Evolutionary conservation across 139 green algal species (phyloP).

Genomic region (Coccomyxa sp.): DNA sequence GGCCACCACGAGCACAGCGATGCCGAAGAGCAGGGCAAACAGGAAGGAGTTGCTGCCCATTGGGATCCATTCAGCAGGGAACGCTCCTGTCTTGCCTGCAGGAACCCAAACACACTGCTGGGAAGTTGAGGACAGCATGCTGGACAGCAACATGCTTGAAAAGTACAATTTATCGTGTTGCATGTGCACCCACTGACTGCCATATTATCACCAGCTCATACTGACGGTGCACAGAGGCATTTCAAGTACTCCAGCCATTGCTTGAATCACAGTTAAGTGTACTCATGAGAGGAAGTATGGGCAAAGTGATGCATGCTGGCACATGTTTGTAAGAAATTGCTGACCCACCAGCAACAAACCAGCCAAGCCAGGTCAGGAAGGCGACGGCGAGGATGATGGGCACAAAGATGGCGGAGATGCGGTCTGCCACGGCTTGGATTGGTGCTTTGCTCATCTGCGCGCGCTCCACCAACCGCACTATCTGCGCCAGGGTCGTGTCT

Average conservation of each 20-base stretch:
- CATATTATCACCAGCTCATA: no score
- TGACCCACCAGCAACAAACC: slow-evolving; percentile 31
- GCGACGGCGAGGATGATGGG: slow-evolving; percentile 78
- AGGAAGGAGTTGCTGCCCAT: slow-evolving; percentile 75
- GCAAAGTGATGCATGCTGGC: no score
- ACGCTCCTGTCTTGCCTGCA: slow-evolving; percentile 40
- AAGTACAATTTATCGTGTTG: no score
- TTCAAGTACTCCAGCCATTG: no score
- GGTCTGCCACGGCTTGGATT: slow-evolving; percentile 86
- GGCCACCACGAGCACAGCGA: slow-evolving; percentile 94
- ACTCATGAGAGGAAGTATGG: no score
- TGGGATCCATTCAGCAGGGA: slow-evolving; percentile 73
- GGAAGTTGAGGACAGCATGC: no score
- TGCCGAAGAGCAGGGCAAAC: slow-evolving; percentile 91
- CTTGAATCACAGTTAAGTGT: no score
- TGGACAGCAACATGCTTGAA: no score
- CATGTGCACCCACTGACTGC: no score
- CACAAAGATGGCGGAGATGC: slow-evolving; percentile 83
- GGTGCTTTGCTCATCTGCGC: slow-evolving; percentile 95
- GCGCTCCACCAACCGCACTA: slow-evolving; percentile 89
- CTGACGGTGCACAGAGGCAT: no score
- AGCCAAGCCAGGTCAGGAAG: slow-evolving; percentile 67
- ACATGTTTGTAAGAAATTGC: background rate
- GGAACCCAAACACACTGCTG: slow-evolving; percentile 23
- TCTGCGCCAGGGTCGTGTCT: slow-evolving; percentile 82